Conservation (phyloP, 1,284 basidiomycete genomes). For the Psilocybe mexicana region DNA sequence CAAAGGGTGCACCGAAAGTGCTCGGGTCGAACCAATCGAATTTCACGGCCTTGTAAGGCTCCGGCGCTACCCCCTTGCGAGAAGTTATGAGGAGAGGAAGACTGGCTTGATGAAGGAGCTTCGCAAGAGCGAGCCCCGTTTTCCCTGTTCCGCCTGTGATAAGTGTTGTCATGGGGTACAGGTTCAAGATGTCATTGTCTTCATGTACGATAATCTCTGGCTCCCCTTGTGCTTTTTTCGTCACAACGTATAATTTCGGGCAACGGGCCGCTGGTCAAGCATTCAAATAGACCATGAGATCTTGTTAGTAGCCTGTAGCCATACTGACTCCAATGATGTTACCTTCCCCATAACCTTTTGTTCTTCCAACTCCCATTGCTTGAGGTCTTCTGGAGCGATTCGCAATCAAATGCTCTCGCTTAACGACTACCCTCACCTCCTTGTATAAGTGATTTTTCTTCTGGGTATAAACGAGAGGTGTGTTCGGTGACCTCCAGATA, state of each 20-base stretch:
- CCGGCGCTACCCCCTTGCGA: constrained; percentile 17
- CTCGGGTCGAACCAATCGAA: constrained; percentile 28
- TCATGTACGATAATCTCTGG: not conserved
- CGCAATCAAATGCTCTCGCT: constrained; percentile 14
- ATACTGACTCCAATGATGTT: constrained; percentile 12
- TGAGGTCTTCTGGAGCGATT: constrained; percentile 7
- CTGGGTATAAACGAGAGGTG: not conserved
- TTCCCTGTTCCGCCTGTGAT: constrained; percentile 29
- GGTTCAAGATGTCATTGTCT: not conserved
- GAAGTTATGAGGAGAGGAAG: constrained; percentile 23
- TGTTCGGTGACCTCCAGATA: too few species aligned
- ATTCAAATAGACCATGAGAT: constrained; percentile 12
- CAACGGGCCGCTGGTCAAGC: too few species aligned
- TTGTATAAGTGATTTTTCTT: constrained; percentile 10
- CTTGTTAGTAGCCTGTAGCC: constrained; percentile 17
- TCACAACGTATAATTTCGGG: too few species aligned
- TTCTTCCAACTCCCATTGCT: not conserved
- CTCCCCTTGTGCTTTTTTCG: not conserved
- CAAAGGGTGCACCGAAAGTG: constrained; percentile 25
- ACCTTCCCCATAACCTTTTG: constrained; percentile 13
- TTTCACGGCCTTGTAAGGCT: constrained; percentile 21
- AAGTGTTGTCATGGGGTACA: constrained; percentile 25
- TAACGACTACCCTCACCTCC: not conserved
- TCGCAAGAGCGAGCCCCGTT: constrained; percentile 20
- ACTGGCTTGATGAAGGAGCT: constrained; percentile 18